A percentile compares a stretch with the other conserved stretches of the same genome.
Evolutionary conservation across 2,329 filamentous ascomycete species (phyloP).

Genomic region (Venturia asperata): DNA sequence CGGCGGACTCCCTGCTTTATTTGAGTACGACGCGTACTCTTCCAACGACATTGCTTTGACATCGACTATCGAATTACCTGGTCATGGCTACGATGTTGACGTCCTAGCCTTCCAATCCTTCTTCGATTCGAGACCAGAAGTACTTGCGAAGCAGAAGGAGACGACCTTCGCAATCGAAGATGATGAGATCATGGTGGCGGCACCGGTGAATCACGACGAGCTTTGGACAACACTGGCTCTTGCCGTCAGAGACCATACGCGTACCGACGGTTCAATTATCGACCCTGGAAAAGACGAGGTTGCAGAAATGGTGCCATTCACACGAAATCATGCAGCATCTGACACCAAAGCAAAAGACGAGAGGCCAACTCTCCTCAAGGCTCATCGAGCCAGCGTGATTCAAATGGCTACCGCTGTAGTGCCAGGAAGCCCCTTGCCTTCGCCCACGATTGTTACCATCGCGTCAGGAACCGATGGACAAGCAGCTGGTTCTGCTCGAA

Average conservation of each 20-base stretch:
- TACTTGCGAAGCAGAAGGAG: not conserved
- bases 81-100: not conserved
- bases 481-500: slow-evolving; percentile 13
- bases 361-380: not conserved
- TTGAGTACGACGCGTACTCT: slow-evolving; percentile 3
- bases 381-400: not conserved
- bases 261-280: not conserved
- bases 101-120: not conserved
- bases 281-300: not conserved
- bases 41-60: slow-evolving; percentile 7
- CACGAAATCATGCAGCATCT: not conserved
- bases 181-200: slow-evolving; percentile 9
- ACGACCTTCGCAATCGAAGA: not conserved
- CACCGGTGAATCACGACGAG: not conserved
- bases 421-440: not conserved
- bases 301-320: not conserved
- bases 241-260: not conserved
- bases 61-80: not conserved
- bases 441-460: slow-evolving; percentile 6
- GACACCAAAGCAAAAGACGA: not conserved
- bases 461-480: not conserved
- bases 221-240: slow-evolving; percentile 4
- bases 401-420: slow-evolving; percentile 10
- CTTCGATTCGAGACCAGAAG: slow-evolving; percentile 5
- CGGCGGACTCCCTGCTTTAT: not conserved